Evolutionary conservation across 768 basidiomycete genomes (phyloP).

Genomic region (Tricholoma hemisulphureum): DNA sequence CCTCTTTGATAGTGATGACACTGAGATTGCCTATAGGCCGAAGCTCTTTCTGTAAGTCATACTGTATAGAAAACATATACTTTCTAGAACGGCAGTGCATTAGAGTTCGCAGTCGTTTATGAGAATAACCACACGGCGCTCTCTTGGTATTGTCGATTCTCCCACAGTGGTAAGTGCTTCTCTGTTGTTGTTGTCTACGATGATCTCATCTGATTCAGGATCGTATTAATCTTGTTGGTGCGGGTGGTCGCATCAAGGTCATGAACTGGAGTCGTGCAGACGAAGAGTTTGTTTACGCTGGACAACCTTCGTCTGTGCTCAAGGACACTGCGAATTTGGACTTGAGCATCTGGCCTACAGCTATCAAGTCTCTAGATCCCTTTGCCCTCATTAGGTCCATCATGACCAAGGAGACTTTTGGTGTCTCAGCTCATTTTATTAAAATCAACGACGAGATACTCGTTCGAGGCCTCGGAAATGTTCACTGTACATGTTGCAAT

Average conservation of each 20-base stretch:
- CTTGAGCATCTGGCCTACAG: not conserved
- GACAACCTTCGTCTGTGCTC: not conserved
- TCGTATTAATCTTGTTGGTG: not conserved
- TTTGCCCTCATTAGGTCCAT: not conserved
- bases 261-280: not conserved
- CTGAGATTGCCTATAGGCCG: not conserved
- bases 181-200: not conserved
- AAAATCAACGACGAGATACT: not conserved
- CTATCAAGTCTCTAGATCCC: not conserved
- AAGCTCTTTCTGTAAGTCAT: not conserved
- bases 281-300: not conserved
- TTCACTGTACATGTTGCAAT: not conserved
- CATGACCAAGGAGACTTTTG: not conserved
- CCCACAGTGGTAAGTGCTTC: not conserved
- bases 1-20: not conserved
- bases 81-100: not conserved
- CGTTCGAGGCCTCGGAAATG: not conserved
- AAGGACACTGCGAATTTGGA: not conserved
- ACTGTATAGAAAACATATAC: not conserved
- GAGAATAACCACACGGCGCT: not conserved
- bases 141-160: not conserved
- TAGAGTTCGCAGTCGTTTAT: not conserved
- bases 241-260: not conserved
- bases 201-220: not conserved
- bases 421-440: not conserved